phyloP scores from a whole-genome alignment of 495 filamentous ascomycete species.

The Chaetomidium leptoderma region DNA sequence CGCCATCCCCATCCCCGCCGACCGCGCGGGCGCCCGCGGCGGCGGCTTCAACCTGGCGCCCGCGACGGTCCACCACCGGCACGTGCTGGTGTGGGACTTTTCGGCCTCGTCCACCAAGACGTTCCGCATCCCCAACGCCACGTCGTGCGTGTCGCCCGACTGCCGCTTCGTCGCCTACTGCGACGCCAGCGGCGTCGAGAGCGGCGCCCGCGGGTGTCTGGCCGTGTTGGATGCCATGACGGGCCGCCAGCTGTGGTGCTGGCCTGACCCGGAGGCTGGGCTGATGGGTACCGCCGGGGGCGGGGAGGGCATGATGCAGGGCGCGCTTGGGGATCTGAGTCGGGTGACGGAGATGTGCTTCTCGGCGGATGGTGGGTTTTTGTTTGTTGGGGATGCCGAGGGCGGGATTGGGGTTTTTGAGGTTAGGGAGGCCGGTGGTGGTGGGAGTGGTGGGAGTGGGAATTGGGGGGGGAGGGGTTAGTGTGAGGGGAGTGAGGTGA shows the following conservation, averaged over 20 bases:
- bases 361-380: conserved; percentile 31
- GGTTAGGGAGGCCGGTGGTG: conserved; percentile 25
- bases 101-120: conserved; percentile 30
- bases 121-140: conserved; percentile 35
- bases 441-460: background rate
- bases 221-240: conserved; percentile 35
- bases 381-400: conserved; percentile 31
- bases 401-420: conserved; percentile 32
- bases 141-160: conserved; percentile 33
- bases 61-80: conserved; percentile 26
- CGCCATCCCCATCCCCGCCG: conserved; percentile 29
- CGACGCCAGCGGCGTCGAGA: conserved; percentile 27
- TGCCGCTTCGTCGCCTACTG: conserved; percentile 36
- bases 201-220: conserved; percentile 29
- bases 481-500: conserved; percentile 1
- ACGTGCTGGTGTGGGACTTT: conserved; percentile 38
- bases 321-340: conserved; percentile 24
- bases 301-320: conserved; percentile 25
- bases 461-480: background rate
- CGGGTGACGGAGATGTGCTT: conserved; percentile 33
- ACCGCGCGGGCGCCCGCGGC: conserved; percentile 15
- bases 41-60: conserved; percentile 31
- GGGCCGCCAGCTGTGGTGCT: conserved; percentile 33
- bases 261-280: conserved; percentile 33
- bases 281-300: conserved; percentile 15